Percentiles rank a stretch among this genome's conserved stretches.
Evolutionary conservation across 805 yeast genomes (phyloP).

Genomic region (Candida pseudoglaebosa): DNA sequence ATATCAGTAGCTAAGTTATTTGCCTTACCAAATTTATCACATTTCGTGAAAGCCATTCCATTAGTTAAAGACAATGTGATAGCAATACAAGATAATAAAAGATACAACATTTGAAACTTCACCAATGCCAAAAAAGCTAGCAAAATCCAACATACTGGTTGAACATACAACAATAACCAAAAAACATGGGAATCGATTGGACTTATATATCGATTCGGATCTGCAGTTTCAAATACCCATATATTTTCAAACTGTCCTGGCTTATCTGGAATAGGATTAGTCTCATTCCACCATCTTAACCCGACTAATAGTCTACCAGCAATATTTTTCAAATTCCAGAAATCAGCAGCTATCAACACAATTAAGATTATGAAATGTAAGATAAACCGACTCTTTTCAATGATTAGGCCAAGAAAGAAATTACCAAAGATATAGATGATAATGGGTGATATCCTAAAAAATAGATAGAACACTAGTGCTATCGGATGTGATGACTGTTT

Average conservation of each 20-base stretch:
- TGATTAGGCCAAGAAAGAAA: slow-evolving; percentile 48
- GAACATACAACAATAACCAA: slow-evolving; percentile 73
- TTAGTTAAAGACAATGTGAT: slow-evolving; percentile 72
- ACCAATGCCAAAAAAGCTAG: slow-evolving; percentile 75
- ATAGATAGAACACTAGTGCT: slow-evolving; percentile 64
- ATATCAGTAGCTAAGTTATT: slow-evolving; percentile 58
- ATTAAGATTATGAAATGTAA: slow-evolving; percentile 76
- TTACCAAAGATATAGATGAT: slow-evolving; percentile 68
- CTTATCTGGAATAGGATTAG: slow-evolving; percentile 38
- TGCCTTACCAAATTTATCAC: slow-evolving; percentile 90
- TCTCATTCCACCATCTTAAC: slow-evolving; percentile 95
- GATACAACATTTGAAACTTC: slow-evolving; percentile 67
- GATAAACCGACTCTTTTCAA: slow-evolving; percentile 49
- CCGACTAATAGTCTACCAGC: slow-evolving; percentile 90
- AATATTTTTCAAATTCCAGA: slow-evolving; percentile 90
- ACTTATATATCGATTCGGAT: slow-evolving; percentile 66
- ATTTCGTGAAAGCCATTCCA: slow-evolving; percentile 84
- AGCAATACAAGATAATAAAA: slow-evolving; percentile 63
- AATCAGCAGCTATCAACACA: slow-evolving; percentile 78
- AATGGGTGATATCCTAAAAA: slow-evolving; percentile 60
- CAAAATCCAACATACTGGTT: slow-evolving; percentile 73
- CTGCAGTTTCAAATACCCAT: slow-evolving; percentile 89
- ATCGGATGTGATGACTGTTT: slow-evolving; percentile 78
- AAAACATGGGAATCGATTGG: slow-evolving; percentile 89
- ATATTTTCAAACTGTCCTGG: slow-evolving; percentile 56